Conservation (phyloP, 345 rosid species). For the Dipteronia dyeriana region DNA sequence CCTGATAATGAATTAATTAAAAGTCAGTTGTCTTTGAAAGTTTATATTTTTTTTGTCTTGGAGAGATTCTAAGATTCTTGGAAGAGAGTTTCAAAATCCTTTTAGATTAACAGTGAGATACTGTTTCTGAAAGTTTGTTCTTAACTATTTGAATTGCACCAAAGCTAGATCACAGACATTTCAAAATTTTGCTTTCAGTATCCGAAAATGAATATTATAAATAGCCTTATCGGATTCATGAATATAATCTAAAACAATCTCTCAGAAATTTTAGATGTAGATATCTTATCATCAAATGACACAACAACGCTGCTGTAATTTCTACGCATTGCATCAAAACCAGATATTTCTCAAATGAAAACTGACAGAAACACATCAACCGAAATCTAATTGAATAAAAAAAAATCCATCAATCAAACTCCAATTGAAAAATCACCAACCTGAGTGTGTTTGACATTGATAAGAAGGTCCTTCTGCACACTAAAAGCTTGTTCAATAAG, state of each 20-base stretch:
- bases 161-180: neutral
- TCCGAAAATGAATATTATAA: neutral
- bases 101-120: no score
- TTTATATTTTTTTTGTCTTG: no score
- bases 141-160: no score
- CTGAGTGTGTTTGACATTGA: constrained; percentile 69
- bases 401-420: neutral
- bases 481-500: constrained; percentile 65
- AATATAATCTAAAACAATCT: neutral
- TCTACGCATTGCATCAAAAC: neutral
- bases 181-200: neutral
- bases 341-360: neutral
- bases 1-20: no score
- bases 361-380: neutral
- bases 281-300: neutral
- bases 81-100: no score
- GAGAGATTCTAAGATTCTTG: no score
- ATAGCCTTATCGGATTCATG: neutral
- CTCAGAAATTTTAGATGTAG: neutral
- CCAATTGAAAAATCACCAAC: constrained; percentile 23
- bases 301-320: neutral
- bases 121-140: no score
- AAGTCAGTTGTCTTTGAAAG: no score
- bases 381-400: neutral
- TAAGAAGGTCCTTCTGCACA: constrained; percentile 66